These are phyloP conservation scores for Apiospora pterosperma DNA, from an alignment of 2,329 filamentous ascomycete species.

Conservation along the genomic window DNA sequence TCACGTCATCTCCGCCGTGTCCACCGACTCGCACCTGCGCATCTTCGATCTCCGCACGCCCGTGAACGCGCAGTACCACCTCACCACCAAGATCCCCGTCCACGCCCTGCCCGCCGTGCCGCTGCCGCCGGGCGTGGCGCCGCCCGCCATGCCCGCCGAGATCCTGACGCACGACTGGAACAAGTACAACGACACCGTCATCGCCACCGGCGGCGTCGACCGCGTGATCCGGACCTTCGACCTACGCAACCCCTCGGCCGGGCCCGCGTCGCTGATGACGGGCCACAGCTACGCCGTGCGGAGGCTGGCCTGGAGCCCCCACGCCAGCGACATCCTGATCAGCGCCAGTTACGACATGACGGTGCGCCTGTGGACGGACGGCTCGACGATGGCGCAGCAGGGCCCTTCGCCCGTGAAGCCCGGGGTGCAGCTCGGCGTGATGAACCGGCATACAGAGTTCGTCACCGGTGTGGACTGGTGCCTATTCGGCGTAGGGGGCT, in stretches of 20 bases:
- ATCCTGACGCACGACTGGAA: slow-evolving; percentile 98
- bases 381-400: slow-evolving; percentile 36
- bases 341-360: slow-evolving; percentile 98
- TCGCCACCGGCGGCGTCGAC: slow-evolving; percentile 90
- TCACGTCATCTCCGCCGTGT: slow-evolving; percentile 80
- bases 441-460: slow-evolving; percentile 94
- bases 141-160: slow-evolving; percentile 64
- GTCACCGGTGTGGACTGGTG: slow-evolving; percentile 98
- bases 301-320: slow-evolving; percentile 86
- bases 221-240: slow-evolving; percentile 86
- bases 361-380: slow-evolving; percentile 89
- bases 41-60: slow-evolving; percentile 91
- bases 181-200: slow-evolving; percentile 82
- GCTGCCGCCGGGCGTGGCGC: slow-evolving; percentile 23
- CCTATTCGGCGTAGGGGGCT: slow-evolving; percentile 89
- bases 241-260: slow-evolving; percentile 69
- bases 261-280: slow-evolving; percentile 69
- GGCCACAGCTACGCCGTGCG: slow-evolving; percentile 92
- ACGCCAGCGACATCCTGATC: slow-evolving; percentile 82
- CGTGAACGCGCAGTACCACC: slow-evolving; percentile 80
- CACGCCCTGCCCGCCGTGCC: slow-evolving; percentile 61
- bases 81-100: slow-evolving; percentile 78
- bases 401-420: slow-evolving; percentile 36
- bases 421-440: slow-evolving; percentile 74
- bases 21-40: slow-evolving; percentile 83